Conservation (phyloP, 2,329 filamentous ascomycete genomes). For the Exophiala aquamarina region DNA sequence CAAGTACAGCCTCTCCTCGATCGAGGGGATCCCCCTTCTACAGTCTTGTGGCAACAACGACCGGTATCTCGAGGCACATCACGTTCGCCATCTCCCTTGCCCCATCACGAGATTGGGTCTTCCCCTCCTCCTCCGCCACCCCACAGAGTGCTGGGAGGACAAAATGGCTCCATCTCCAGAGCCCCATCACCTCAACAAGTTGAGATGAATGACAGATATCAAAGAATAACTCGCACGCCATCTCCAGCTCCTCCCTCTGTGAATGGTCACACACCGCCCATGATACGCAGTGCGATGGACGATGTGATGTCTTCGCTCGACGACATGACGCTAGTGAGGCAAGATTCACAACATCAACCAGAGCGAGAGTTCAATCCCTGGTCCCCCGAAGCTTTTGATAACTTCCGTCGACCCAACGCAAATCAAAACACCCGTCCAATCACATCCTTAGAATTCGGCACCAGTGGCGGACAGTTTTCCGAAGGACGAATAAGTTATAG, state of each 20-base stretch:
- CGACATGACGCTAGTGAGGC: conserved; percentile 70
- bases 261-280: conserved; percentile 79
- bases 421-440: conserved; percentile 57
- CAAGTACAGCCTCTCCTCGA: conserved; percentile 37
- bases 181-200: conserved; percentile 45
- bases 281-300: conserved; percentile 92
- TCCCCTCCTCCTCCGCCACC: conserved; percentile 82
- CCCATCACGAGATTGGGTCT: conserved; percentile 54
- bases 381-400: conserved; percentile 85
- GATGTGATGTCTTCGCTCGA: conserved; percentile 95
- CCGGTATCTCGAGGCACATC: conserved; percentile 37
- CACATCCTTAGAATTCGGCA: conserved; percentile 71
- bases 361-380: conserved; percentile 67
- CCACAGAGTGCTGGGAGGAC: conserved; percentile 60
- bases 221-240: conserved; percentile 54
- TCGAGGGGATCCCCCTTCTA: conserved; percentile 36
- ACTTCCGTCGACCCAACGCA: conserved; percentile 38
- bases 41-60: conserved; percentile 39
- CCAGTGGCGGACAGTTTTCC: conserved; percentile 46
- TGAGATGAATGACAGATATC: conserved; percentile 41
- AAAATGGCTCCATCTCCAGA: conserved; percentile 29
- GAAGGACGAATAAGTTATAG: conserved; percentile 62
- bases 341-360: conserved; percentile 51
- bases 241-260: conserved; percentile 69
- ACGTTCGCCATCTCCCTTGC: conserved; percentile 31